phyloP scores from a whole-genome alignment of 805 yeast species.

The Kuraishia hungarica region DNA sequence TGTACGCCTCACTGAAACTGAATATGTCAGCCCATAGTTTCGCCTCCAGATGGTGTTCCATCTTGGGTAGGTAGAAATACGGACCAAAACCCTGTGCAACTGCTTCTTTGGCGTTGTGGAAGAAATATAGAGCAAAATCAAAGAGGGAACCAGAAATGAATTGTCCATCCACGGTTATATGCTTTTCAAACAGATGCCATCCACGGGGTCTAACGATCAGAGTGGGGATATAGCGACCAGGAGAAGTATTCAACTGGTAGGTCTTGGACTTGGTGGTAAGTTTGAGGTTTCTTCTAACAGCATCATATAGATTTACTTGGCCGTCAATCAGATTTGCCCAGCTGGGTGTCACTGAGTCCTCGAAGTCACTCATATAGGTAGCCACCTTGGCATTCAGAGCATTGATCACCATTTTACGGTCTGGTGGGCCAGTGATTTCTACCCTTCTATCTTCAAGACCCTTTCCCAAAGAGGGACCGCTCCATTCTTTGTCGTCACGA shows the following conservation, averaged over 20 bases:
- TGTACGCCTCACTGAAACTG: conserved; percentile 54
- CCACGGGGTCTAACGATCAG: conserved; percentile 53
- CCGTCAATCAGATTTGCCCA: conserved; percentile 66
- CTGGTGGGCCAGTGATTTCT: conserved; percentile 72
- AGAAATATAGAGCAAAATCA: conserved; percentile 65
- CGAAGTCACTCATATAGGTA: conserved; percentile 72
- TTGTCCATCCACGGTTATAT: conserved; percentile 57
- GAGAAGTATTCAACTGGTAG: conserved; percentile 27
- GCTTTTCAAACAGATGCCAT: conserved; percentile 66
- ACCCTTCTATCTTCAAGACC: conserved; percentile 68
- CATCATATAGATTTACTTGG: conserved; percentile 64
- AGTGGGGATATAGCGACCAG: conserved; percentile 52
- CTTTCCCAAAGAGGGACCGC: conserved; percentile 63
- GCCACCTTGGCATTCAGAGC: conserved; percentile 70
- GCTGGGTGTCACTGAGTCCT: conserved; percentile 66
- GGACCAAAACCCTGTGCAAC: conserved; percentile 66
- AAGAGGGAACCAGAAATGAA: conserved; percentile 59
- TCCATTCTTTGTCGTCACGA: conserved; percentile 69
- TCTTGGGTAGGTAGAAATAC: conserved; percentile 68
- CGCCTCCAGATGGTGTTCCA: conserved; percentile 73
- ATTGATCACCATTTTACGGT: conserved; percentile 75
- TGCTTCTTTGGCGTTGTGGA: conserved; percentile 56
- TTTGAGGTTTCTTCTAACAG: conserved; percentile 47
- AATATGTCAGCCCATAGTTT: conserved; percentile 70
- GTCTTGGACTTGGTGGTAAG: conserved; percentile 26